Base-by-base conservation (phyloP, 1,284 basidiomycete species). In the Pascua guehoae region DNA sequence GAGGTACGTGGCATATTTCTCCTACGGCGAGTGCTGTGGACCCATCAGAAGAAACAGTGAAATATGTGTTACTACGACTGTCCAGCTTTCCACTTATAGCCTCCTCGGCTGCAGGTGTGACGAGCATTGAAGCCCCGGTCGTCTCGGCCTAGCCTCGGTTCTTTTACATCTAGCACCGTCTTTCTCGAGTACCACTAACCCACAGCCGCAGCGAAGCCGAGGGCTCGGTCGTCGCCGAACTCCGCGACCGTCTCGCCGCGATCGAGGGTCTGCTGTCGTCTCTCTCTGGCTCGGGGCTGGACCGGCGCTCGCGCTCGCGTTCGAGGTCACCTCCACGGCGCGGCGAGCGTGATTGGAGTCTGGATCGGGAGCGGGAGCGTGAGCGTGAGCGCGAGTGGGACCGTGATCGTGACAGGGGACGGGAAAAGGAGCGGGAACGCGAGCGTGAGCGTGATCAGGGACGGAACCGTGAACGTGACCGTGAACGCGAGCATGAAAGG, bases 221-320 rank as follows among this genome's bases (percentile, higher is more conserved):
- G 12, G 54, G 61, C 2, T 54, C 53, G 9, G 61, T 62, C 15
- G 55, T 64, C 8, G 53, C 54, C 45, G 55, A 61, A 18, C 55
- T 72, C 12, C 61, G 65, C 5, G 63, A 62, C 17, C 60, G 67
- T 9, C 53, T 71, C 2, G 51, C 49, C 5, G 53, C 57, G 2
- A 58, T 58, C 42, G 57, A 58, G 39, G 50, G 49, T 8, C 39
- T 58, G 46, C 17, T 58, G 12, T 15, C 41, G 10, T 14, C 24
- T 0, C 39, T 56, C 12, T 45, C 54, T 4, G 54, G 44, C n/a
- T 48, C 15, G 40, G 12, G 14, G 38, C 45, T 17, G 18, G n/a
- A 36, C 8, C 11, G 36, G 37, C 36, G 47, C 39, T 53, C 56
- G 14, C 38, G 48, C 0, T 56, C 58, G 16, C 37, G 53, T 8